Base-by-base conservation (phyloP, 2,329 filamentous ascomycete genomes). In the Tolypocladium inflatum region DNA sequence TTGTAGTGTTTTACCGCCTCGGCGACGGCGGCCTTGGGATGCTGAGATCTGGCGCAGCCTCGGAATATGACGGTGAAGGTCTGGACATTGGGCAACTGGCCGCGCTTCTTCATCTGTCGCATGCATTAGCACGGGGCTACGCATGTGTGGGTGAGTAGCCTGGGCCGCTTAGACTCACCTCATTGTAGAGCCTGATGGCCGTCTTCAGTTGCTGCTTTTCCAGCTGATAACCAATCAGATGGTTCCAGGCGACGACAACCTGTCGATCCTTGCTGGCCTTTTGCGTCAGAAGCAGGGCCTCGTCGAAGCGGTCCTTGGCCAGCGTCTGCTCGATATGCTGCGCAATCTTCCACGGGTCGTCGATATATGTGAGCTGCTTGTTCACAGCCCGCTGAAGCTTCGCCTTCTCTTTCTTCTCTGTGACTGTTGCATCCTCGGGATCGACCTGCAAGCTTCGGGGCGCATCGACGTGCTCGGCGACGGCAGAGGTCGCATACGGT, bases 41-140 rank as follows among this genome's bases (percentile, higher is more conserved):
- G 80, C 1, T 80, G 69, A 19, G 86, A 84, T 48, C 78, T 73
- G 45, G 86, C 81, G 57, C 92, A 84, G 37, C 91, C 93, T 55
- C 83, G 80, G 63, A 99, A 85, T 59, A 97, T 82, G 59, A 90
- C 86, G 21, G 90, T 94, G 69, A 89, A 97, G 0, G 94, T 97
- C 65, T 87, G 83, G 4, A 84, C 81, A 69, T 92, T 93, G 1
- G 94, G 93, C 33, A 82, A 78, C 66, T 95, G 88, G 6, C 80
- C 87, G 61, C 91, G 83, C 75, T 97, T 97, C 76, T 97, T 99
- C 93, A 99, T 97, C 88, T 90, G 64, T 15, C 59, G 17, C 6
- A 11, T 13, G 8, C 3, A 33, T 26, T 15, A 26, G 43, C 26
- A 30, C 21, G 17, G 35, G 7, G 23, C 23, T 53, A 35, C 35